Percentiles rank a stretch among this genome's conserved stretches.
phyloP scores from a whole-genome alignment of 2,329 filamentous ascomycete species.

The Lasiodiplodia hormozganensis region DNA sequence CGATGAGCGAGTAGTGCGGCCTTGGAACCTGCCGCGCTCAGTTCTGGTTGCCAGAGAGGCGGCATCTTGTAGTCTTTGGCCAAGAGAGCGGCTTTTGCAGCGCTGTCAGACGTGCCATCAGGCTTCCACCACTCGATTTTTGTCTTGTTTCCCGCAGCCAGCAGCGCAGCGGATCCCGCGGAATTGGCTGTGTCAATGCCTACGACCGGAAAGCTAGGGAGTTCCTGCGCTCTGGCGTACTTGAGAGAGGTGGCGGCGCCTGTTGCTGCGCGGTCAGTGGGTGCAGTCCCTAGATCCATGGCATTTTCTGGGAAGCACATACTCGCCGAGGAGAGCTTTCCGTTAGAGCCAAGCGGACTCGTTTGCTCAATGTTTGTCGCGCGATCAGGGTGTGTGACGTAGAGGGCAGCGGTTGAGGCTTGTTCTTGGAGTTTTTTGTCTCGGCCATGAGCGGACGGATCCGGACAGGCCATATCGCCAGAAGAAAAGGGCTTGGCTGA shows the following conservation, averaged over 20 bases:
- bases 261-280: slow-evolving; percentile 41
- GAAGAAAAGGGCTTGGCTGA: not conserved
- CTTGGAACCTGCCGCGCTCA: slow-evolving; percentile 72
- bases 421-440: slow-evolving; percentile 51
- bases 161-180: slow-evolving; percentile 74
- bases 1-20: slow-evolving; percentile 73
- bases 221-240: slow-evolving; percentile 74
- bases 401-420: slow-evolving; percentile 68
- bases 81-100: slow-evolving; percentile 64
- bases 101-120: slow-evolving; percentile 62
- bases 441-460: slow-evolving; percentile 53
- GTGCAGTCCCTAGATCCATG: not conserved
- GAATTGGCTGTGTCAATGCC: slow-evolving; percentile 67
- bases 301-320: slow-evolving; percentile 38
- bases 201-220: slow-evolving; percentile 75
- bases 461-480: slow-evolving; percentile 44
- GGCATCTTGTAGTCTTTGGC: slow-evolving; percentile 67
- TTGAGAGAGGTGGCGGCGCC: slow-evolving; percentile 69
- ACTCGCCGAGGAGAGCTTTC: slow-evolving; percentile 66
- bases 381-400: slow-evolving; percentile 54
- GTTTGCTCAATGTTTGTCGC: slow-evolving; percentile 37
- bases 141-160: slow-evolving; percentile 76
- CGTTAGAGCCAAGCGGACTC: slow-evolving; percentile 56
- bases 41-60: slow-evolving; percentile 68
- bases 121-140: slow-evolving; percentile 71